These are phyloP conservation scores for Stagonosporopsis tanaceti DNA, from an alignment of 2,329 filamentous ascomycete genomes.

Conservation along the genomic window DNA sequence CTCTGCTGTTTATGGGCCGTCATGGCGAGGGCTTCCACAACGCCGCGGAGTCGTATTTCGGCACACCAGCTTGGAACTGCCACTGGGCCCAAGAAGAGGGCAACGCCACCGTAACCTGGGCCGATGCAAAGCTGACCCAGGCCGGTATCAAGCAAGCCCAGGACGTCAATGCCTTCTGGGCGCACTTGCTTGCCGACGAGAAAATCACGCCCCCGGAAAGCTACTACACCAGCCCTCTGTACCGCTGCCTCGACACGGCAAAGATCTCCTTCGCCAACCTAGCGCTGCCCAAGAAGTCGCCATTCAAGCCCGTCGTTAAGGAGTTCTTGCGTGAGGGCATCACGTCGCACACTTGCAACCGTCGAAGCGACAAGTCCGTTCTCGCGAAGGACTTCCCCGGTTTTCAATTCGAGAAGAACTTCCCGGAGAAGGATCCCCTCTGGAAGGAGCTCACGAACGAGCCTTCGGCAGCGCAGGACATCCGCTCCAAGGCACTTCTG, in stretches of 20 bases:
- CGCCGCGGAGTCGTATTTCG: conserved; percentile 71
- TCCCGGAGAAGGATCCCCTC: conserved; percentile 65
- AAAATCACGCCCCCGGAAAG: conserved; percentile 68
- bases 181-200: conserved; percentile 56
- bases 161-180: conserved; percentile 68
- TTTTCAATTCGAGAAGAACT: conserved; percentile 67
- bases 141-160: conserved; percentile 65
- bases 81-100: conserved; percentile 73
- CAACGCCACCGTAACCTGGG: conserved; percentile 69
- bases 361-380: conserved; percentile 65
- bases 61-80: conserved; percentile 74
- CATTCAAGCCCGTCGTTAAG: conserved; percentile 68
- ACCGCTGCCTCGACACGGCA: conserved; percentile 69
- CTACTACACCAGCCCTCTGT: conserved; percentile 72
- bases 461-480: conserved; percentile 59
- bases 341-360: conserved; percentile 73
- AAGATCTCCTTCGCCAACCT: conserved; percentile 67
- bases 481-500: conserved; percentile 56
- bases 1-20: conserved; percentile 72
- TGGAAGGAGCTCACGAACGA: conserved; percentile 61
- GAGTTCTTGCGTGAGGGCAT: conserved; percentile 72
- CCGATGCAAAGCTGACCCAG: conserved; percentile 68
- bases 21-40: conserved; percentile 75
- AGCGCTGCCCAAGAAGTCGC: conserved; percentile 57
- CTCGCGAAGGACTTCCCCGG: conserved; percentile 57